phyloP scores from a whole-genome alignment of 2,329 filamentous ascomycete genomes.

The Neofusicoccum sp. region DNA sequence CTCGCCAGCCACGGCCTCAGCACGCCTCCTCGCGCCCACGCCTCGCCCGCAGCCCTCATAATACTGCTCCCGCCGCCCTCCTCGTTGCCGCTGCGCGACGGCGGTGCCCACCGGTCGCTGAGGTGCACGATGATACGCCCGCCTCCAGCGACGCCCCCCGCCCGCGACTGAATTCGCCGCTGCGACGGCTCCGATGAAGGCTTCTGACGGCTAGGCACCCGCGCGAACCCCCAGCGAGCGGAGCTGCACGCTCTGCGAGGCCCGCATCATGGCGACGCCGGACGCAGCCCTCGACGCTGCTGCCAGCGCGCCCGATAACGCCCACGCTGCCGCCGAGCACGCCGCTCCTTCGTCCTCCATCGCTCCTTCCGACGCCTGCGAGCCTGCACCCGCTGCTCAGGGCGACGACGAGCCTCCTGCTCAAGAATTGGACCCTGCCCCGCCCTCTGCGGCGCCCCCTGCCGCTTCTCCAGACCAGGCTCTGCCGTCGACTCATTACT shows the following conservation, averaged over 20 bases:
- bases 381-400: background rate
- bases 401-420: background rate
- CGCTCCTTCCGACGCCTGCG: background rate
- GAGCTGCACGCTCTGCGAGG: background rate
- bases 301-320: conserved; percentile 6
- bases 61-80: background rate
- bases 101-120: conserved; percentile 22
- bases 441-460: conserved; percentile 3
- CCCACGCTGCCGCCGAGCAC: background rate
- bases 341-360: background rate
- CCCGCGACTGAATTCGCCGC: conserved; percentile 17
- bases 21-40: background rate
- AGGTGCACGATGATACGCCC: conserved; percentile 35
- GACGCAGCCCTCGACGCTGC: conserved; percentile 13
- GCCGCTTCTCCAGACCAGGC: conserved; percentile 22
- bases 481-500: conserved; percentile 26
- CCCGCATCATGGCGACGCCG: conserved; percentile 17
- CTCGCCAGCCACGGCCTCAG: conserved; percentile 13
- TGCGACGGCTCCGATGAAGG: conserved; percentile 17
- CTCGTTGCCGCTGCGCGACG: conserved; percentile 10
- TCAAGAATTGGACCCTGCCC: conserved; percentile 6
- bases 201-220: conserved; percentile 7
- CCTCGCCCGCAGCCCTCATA: conserved; percentile 13
- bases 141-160: conserved; percentile 22
- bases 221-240: conserved; percentile 8